Percentiles rank a stretch among this genome's conserved stretches.
These are phyloP conservation scores for Mentha longifolia DNA, from an alignment of 257 asterid species.

Conservation along the genomic window DNA sequence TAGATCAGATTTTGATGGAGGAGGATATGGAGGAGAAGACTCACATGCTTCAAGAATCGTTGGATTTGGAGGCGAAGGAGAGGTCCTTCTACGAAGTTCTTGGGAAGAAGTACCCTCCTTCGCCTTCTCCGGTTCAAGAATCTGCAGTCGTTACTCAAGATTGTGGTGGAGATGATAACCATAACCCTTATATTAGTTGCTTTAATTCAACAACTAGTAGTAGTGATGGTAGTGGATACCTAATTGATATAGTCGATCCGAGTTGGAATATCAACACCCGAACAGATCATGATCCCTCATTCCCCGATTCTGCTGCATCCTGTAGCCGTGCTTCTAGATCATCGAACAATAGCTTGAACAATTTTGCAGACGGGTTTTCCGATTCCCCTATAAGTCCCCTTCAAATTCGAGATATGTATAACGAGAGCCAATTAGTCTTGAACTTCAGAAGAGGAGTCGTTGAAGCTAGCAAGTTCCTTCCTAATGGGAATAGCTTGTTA, in stretches of 20 bases:
- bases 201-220: constrained; percentile 33
- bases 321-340: constrained; percentile 20
- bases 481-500: constrained; percentile 40
- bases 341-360: constrained; percentile 42
- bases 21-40: constrained; percentile 75
- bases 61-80: constrained; percentile 69
- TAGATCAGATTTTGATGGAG: constrained; percentile 71
- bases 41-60: constrained; percentile 60
- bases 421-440: constrained; percentile 49
- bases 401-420: constrained; percentile 41
- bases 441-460: constrained; percentile 60
- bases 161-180: constrained; percentile 19
- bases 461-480: constrained; percentile 61
- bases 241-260: constrained; percentile 48
- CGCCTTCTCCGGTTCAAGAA: constrained; percentile 26
- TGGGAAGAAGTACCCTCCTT: constrained; percentile 60
- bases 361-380: constrained; percentile 43
- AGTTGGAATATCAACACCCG: constrained; percentile 38
- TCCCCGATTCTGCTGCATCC: constrained; percentile 19
- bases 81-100: constrained; percentile 70
- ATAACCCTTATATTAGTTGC: constrained; percentile 11
- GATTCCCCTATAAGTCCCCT: constrained; percentile 60
- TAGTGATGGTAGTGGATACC: constrained; percentile 47
- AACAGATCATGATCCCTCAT: constrained; percentile 28
- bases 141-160: constrained; percentile 16